Percentiles rank a stretch among this genome's conserved stretches.
phyloP scores from a whole-genome alignment of 306 rosid genomes.

The Quercus robur region DNA sequence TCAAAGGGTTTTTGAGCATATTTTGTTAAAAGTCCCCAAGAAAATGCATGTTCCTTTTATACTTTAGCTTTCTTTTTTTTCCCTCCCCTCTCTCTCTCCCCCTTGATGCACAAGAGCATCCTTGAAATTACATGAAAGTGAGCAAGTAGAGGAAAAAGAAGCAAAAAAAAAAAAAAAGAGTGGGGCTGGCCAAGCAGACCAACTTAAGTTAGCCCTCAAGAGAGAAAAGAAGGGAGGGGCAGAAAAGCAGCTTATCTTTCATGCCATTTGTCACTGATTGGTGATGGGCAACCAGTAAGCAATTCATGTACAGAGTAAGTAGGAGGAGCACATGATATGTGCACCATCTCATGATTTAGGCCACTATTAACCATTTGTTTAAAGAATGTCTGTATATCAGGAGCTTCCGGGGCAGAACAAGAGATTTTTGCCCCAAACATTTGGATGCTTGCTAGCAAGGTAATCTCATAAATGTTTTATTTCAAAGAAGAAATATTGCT shows the following conservation, averaged over 20 bases:
- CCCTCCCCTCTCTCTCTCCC: background rate
- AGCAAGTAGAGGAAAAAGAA: background rate
- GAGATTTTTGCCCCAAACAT: background rate
- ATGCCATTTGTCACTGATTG: constrained; percentile 7
- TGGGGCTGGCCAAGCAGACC: background rate
- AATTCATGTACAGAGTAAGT: constrained; percentile 23
- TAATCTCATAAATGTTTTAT: background rate
- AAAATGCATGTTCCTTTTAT: background rate
- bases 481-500: background rate
- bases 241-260: constrained; percentile 16
- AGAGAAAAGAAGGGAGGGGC: background rate
- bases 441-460: too few species aligned
- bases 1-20: background rate
- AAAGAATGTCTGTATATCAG: background rate
- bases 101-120: background rate
- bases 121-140: background rate
- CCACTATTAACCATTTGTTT: constrained; percentile 16
- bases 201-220: background rate
- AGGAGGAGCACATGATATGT: constrained; percentile 34
- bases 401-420: background rate
- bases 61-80: too few species aligned
- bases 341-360: constrained; percentile 36
- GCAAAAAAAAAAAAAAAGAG: background rate
- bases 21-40: background rate
- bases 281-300: constrained; percentile 24